Evolutionary conservation across 2,329 filamentous ascomycete species (phyloP).

Genomic region (Dactylellina cionopaga): DNA sequence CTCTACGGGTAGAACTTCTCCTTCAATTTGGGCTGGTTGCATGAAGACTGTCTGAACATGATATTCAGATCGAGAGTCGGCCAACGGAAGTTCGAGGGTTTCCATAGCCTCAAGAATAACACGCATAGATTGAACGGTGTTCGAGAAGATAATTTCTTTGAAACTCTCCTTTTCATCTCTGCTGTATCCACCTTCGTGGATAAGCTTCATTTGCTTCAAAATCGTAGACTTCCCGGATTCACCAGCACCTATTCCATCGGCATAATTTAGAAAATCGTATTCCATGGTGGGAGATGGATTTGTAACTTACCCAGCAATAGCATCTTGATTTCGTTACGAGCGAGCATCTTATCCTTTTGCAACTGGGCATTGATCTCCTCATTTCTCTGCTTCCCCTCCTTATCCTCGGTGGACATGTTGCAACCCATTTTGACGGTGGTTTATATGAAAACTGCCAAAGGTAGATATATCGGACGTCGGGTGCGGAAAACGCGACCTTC

Average conservation of each 20-base stretch:
- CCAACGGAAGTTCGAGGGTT: conserved; percentile 79
- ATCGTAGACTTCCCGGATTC: conserved; percentile 97
- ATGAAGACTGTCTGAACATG: conserved; percentile 99
- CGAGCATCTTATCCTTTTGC: conserved; percentile 98
- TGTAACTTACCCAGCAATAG: conserved; percentile 83
- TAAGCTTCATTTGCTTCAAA: conserved; percentile 98
- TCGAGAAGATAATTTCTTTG: conserved; percentile 77
- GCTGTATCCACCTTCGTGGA: conserved; percentile 98
- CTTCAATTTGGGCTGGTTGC: conserved; percentile 96
- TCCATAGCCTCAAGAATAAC: conserved; percentile 77
- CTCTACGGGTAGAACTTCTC: conserved; percentile 91
- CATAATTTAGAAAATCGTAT: conserved; percentile 38
- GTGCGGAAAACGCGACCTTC: not conserved
- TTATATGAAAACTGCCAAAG: conserved; percentile 25
- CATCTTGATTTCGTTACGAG: conserved; percentile 99
- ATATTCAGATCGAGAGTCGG: conserved; percentile 92
- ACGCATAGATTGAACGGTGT: conserved; percentile 75
- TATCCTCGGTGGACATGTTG: conserved; percentile 99
- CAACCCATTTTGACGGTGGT: conserved; percentile 86
- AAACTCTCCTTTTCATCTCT: conserved; percentile 77
- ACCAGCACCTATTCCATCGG: conserved; percentile 78
- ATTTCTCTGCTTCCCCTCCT: conserved; percentile 99
- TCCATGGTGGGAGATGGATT: no score
- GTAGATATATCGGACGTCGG: not conserved
- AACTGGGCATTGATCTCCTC: conserved; percentile 99